A percentile compares a stretch with the other conserved stretches of the same genome.
Evolutionary conservation across 2,329 filamentous ascomycete species (phyloP).

Genomic region (Cladorrhinum sp.): DNA sequence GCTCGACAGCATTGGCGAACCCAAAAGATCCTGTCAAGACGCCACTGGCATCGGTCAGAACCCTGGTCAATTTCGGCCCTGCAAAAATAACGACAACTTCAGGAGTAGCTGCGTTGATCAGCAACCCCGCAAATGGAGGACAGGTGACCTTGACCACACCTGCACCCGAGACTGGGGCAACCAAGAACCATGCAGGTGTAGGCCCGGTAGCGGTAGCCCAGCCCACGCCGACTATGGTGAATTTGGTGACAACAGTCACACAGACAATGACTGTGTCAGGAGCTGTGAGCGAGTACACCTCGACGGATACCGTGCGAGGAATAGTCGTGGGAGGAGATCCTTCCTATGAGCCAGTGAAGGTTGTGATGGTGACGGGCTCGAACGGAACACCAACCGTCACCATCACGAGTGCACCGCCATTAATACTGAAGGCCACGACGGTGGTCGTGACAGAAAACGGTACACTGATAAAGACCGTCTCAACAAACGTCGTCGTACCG

Average conservation of each 20-base stretch:
- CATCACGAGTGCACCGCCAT: slow-evolving; percentile 13
- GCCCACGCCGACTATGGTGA: too few relatives aligned
- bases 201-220: not conserved
- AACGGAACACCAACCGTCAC: slow-evolving; percentile 14
- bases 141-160: too few relatives aligned
- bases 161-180: not conserved
- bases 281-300: not conserved
- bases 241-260: slow-evolving; percentile 1
- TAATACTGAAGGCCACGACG: slow-evolving; percentile 14
- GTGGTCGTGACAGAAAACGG: slow-evolving; percentile 18
- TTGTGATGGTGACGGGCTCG: slow-evolving; percentile 13
- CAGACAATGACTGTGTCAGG: not conserved
- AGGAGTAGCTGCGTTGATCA: too few relatives aligned
- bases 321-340: not conserved
- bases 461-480: slow-evolving; percentile 12
- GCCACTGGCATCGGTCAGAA: too few relatives aligned
- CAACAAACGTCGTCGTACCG: slow-evolving; percentile 15
- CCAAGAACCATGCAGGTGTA: not conserved
- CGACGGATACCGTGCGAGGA: not conserved
- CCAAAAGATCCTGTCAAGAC: too few relatives aligned
- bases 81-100: too few relatives aligned
- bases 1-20: too few relatives aligned
- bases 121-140: too few relatives aligned
- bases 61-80: too few relatives aligned
- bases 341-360: slow-evolving; percentile 5